Evolutionary conservation across 2,329 filamentous ascomycete genomes (phyloP).

Genomic region (Zymoseptoria passerinii): DNA sequence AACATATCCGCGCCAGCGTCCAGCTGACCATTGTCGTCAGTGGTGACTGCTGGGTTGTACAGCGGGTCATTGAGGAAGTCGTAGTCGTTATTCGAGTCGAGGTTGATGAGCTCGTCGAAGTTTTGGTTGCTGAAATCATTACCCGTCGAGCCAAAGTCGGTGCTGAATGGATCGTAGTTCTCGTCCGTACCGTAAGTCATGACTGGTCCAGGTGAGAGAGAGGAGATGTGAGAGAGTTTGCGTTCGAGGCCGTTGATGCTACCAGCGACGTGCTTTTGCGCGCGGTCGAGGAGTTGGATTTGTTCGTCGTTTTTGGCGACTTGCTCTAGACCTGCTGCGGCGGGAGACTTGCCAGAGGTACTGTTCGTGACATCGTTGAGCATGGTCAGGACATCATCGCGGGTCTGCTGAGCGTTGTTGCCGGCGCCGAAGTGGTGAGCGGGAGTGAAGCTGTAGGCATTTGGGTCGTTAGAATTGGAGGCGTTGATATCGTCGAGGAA

Average conservation of each 20-base stretch:
- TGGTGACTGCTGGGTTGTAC: not conserved
- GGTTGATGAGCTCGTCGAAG: not conserved
- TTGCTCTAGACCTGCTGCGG: not conserved
- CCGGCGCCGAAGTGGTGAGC: not conserved
- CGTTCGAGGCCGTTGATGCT: not conserved
- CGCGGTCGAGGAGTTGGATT: not conserved
- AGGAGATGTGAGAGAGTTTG: not conserved
- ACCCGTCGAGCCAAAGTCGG: not conserved
- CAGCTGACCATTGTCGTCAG: not conserved
- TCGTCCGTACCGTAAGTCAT: not conserved
- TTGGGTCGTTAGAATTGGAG: not conserved
- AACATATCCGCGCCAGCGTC: not conserved
- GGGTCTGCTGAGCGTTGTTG: not conserved
- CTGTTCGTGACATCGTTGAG: not conserved
- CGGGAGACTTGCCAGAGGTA: not conserved
- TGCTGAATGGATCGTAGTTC: not conserved
- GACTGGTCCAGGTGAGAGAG: not conserved
- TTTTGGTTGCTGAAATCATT: not conserved
- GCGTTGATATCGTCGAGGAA: constrained; percentile 41
- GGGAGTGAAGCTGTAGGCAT: not conserved
- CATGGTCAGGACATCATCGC: not conserved
- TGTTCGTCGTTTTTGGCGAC: not conserved
- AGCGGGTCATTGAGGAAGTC: not conserved
- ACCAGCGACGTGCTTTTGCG: not conserved
- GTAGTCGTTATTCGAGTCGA: not conserved